phyloP scores from a whole-genome alignment of 176 grass and related monocot genomes.

The Urochloa ruziziensis region DNA sequence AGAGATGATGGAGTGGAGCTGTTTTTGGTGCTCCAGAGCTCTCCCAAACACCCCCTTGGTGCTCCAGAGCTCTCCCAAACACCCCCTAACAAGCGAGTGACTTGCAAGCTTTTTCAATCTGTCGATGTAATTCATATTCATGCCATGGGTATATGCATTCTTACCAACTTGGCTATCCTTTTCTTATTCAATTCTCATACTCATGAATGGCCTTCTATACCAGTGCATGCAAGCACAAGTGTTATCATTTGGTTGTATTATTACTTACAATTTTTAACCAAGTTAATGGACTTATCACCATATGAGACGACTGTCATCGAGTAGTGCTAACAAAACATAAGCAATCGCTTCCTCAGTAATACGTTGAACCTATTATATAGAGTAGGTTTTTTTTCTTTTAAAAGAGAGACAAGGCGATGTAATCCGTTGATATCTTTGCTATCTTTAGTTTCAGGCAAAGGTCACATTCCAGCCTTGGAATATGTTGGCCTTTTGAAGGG shows the following conservation, averaged over 20 bases:
- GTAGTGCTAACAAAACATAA: neutral
- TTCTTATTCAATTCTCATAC: neutral
- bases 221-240: neutral
- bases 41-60: too few species aligned
- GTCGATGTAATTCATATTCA: too few species aligned
- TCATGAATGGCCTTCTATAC: neutral
- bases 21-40: too few species aligned
- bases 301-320: neutral
- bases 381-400: neutral
- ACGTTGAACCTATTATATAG: neutral
- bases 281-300: neutral
- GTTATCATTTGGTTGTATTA: neutral
- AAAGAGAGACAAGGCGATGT: neutral
- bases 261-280: neutral
- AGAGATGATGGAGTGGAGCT: too few species aligned
- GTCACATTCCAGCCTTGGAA: neutral
- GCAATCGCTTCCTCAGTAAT: neutral
- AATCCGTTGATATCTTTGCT: neutral
- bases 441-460: neutral
- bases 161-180: neutral
- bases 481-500: neutral
- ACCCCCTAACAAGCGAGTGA: too few species aligned
- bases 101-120: neutral
- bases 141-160: neutral
- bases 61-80: too few species aligned